phyloP scores from a whole-genome alignment of 2,329 filamentous ascomycete species.

The Diaporthe citriasiana region DNA sequence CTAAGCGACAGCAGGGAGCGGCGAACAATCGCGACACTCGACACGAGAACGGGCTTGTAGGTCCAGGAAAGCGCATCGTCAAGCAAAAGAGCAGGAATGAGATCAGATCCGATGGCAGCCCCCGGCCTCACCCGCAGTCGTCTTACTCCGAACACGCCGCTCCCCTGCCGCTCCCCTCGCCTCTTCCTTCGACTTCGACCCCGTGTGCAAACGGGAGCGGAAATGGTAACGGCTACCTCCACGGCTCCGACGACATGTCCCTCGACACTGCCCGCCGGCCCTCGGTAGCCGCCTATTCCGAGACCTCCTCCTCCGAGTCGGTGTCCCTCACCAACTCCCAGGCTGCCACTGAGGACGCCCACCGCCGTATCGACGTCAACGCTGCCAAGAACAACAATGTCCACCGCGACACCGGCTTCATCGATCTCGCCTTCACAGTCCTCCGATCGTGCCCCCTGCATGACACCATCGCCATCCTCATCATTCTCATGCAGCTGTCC shows the following conservation, averaged over 20 bases:
- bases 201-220: slow-evolving; percentile 33
- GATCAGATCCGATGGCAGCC: slow-evolving; percentile 53
- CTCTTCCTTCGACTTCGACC: slow-evolving; percentile 50
- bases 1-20: slow-evolving; percentile 74
- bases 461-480: slow-evolving; percentile 96
- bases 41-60: slow-evolving; percentile 90
- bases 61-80: slow-evolving; percentile 75
- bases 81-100: slow-evolving; percentile 62
- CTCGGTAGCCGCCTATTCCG: slow-evolving; percentile 68
- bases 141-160: slow-evolving; percentile 45
- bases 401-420: slow-evolving; percentile 78
- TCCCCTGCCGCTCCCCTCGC: slow-evolving; percentile 45
- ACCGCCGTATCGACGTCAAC: slow-evolving; percentile 79
- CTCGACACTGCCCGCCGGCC: slow-evolving; percentile 59
- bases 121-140: slow-evolving; percentile 42
- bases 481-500: slow-evolving; percentile 93
- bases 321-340: slow-evolving; percentile 50
- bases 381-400: slow-evolving; percentile 76
- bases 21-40: slow-evolving; percentile 78
- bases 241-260: slow-evolving; percentile 58
- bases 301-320: slow-evolving; percentile 69
- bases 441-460: slow-evolving; percentile 90
- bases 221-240: slow-evolving; percentile 47
- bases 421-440: slow-evolving; percentile 87
- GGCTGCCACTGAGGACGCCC: slow-evolving; percentile 61